Base-by-base conservation (phyloP, 345 rosid species). In the Brassica cretica region DNA sequence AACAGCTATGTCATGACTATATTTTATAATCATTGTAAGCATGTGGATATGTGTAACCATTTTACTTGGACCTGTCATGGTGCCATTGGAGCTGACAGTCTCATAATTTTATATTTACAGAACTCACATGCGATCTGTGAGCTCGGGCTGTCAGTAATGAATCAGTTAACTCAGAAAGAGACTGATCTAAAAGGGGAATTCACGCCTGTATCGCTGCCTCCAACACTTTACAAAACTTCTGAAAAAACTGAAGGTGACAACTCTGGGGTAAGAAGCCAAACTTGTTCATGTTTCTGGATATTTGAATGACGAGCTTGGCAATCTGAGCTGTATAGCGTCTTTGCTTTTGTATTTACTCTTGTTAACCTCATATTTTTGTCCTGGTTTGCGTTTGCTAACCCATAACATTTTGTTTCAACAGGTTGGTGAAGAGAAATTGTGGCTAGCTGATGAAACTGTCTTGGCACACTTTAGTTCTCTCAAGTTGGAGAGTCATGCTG, bases 101-200 rank as follows among this genome's bases (percentile, higher is more conserved):
- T 65, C 44, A 68, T 70, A 74, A 66, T 74, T 80, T 68, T 68
- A 30, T 35, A 66, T 85, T 76, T 64, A 67, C 98, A 95, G 99
- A 95, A 87, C 76, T 91, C 96, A 18, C 88, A 89, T 80, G 98
- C 96, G 74, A 84, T 95, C 68, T 88, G 90, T 85, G 99, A 90
- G 78, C 91, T 95, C 75, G 99, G 98, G 78, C 80, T 94, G 81
- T 84, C 88, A 51, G 84, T 90, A 49, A 81, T 77, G 79, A 89
- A 87, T 84, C 85, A 76, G 80, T 81, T 93, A 61, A 78, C 80
- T 76, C 84, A 62, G 71, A 87, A 83, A 82, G 93, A 84, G 56
- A 80, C 75, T 18, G 85, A 80, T 71, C 53, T 84, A 8, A 85
- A 86, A 81, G 87, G 64, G 74, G 69, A 49, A 76, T 55, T 63